Evolutionary conservation across 73 alveolate species (phyloP).

Genomic region (Effrenium voratum): DNA sequence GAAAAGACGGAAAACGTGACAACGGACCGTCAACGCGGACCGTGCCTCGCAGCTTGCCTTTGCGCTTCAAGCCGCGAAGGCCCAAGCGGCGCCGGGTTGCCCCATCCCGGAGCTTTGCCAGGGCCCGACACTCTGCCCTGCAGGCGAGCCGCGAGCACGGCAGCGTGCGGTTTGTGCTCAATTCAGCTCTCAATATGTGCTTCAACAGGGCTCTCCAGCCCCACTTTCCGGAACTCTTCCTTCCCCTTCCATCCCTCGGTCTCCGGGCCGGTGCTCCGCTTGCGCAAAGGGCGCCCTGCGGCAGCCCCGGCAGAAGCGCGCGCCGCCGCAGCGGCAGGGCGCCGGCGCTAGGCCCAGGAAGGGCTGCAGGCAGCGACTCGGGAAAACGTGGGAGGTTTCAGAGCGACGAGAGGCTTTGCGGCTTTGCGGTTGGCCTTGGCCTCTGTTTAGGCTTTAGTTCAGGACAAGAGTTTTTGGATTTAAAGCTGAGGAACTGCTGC

Average conservation of each 20-base stretch:
- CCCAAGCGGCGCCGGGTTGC: neutral
- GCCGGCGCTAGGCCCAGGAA: no score
- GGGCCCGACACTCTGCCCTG: no score
- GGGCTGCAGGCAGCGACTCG: no score
- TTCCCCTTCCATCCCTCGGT: neutral
- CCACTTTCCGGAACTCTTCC: neutral
- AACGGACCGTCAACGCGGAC: neutral
- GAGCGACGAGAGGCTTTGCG: no score
- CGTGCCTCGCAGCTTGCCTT: neutral
- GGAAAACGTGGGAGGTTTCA: no score
- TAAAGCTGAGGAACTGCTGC: no score
- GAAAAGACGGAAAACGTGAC: neutral
- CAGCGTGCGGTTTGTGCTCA: neutral
- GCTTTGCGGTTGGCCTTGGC: no score
- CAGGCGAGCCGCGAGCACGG: no score
- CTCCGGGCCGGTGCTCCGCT: conserved; percentile 1
- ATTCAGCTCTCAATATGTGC: neutral
- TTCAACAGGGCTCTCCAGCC: neutral
- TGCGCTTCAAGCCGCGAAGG: neutral
- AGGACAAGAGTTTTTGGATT: no score
- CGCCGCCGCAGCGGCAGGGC: neutral
- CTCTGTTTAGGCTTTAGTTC: no score
- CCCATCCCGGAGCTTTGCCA: no score
- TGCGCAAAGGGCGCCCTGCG: neutral
- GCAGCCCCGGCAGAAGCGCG: neutral